Percentiles rank a stretch among this genome's conserved stretches.
phyloP scores from a whole-genome alignment of 768 basidiomycete genomes.

The Leccinum disarticulatum region DNA sequence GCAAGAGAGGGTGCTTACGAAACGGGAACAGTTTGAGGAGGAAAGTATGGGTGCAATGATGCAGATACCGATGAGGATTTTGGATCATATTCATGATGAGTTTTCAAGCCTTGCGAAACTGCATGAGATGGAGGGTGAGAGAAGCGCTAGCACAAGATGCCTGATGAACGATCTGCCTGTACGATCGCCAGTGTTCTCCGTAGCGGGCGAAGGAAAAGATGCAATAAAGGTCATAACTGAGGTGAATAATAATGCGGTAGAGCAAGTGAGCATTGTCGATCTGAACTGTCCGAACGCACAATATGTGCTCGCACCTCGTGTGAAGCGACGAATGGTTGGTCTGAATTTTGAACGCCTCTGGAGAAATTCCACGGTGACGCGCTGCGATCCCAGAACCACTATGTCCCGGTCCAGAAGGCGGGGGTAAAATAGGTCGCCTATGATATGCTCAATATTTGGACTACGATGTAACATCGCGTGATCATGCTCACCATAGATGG shows the following conservation, averaged over 20 bases:
- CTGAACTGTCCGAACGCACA: neutral
- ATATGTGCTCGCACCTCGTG: neutral
- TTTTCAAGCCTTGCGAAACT: neutral
- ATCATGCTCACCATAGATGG: neutral
- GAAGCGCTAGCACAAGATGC: neutral
- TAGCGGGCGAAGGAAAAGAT: neutral
- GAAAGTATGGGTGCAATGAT: neutral
- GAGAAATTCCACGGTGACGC: neutral
- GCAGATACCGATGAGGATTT: neutral
- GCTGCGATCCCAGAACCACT: neutral
- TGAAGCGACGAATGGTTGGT: neutral
- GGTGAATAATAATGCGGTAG: neutral
- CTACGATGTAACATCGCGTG: neutral
- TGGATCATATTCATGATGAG: neutral
- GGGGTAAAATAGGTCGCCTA: neutral
- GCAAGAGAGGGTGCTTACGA: neutral
- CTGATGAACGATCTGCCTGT: neutral
- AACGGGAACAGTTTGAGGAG: neutral
- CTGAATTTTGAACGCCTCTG: neutral
- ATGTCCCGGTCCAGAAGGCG: neutral
- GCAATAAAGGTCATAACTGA: neutral
- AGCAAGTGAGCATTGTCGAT: neutral
- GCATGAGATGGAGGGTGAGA: neutral
- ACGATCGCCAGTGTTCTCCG: neutral
- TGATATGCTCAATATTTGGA: neutral